Conservation (phyloP, 129 eudicot genomes). For the Flaveria bidentis region DNA sequence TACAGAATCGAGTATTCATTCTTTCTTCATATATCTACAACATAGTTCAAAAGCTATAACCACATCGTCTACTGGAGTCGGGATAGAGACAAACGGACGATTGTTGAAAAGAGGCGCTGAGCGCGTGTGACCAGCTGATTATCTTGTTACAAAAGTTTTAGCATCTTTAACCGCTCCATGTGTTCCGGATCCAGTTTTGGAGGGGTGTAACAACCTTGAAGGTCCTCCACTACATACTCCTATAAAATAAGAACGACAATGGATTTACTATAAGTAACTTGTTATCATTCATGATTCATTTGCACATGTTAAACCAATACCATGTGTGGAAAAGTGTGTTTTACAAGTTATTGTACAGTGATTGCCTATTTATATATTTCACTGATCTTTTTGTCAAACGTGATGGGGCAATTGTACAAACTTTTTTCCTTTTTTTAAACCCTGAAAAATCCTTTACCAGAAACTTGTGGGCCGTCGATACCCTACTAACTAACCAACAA, state of each 20-base stretch:
- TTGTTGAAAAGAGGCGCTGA: background rate
- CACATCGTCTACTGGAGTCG: background rate
- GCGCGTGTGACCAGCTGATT: background rate
- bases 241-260: conserved; percentile 22
- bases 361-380: background rate
- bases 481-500: background rate
- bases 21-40: background rate
- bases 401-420: background rate
- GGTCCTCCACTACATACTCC: conserved; percentile 88
- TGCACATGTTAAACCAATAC: background rate
- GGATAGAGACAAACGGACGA: background rate
- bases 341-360: background rate
- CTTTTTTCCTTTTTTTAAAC: too few relatives aligned
- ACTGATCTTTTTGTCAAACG: background rate
- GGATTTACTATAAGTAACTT: background rate
- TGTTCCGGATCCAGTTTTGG: conserved; percentile 69
- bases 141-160: conserved; percentile 53
- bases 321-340: background rate
- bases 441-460: background rate
- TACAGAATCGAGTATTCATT: background rate
- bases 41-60: conserved; percentile 1
- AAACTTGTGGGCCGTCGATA: background rate
- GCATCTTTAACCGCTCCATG: conserved; percentile 66
- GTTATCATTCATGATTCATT: conserved; percentile 2
- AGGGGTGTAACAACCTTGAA: conserved; percentile 68